A percentile compares a stretch with the other conserved stretches of the same genome.
Conservation (phyloP, 495 filamentous ascomycete genomes). For the Melanomma pulvis-pyrius region DNA sequence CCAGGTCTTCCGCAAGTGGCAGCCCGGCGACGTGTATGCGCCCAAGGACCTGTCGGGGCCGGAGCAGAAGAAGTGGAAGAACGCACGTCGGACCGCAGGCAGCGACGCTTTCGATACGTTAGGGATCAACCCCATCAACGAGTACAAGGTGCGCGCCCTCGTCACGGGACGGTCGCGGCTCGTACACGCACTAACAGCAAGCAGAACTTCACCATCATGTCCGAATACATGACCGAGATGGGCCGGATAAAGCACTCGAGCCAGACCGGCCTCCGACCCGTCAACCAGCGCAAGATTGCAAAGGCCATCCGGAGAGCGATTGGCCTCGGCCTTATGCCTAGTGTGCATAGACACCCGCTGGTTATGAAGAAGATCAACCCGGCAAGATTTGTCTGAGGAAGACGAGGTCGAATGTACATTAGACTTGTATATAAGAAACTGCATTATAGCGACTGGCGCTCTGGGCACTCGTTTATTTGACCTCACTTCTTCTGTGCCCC, state of each 20-base stretch:
- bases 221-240: conserved; percentile 80
- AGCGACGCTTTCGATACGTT: conserved; percentile 79
- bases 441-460: neutral
- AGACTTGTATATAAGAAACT: neutral
- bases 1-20: conserved; percentile 58
- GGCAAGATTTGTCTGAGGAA: neutral
- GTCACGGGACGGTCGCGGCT: neutral
- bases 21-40: conserved; percentile 79
- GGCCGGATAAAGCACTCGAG: conserved; percentile 78
- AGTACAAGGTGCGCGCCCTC: conserved; percentile 76
- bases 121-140: conserved; percentile 76
- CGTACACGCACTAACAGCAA: neutral
- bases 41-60: conserved; percentile 79
- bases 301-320: conserved; percentile 88
- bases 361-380: conserved; percentile 53
- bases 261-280: conserved; percentile 77
- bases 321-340: conserved; percentile 89
- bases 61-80: conserved; percentile 65
- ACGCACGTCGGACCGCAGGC: conserved; percentile 55
- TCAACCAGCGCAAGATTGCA: conserved; percentile 89
- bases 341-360: conserved; percentile 91
- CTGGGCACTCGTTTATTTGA: neutral
- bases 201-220: conserved; percentile 92
- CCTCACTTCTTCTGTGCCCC: neutral
- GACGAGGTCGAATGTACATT: neutral